Evolutionary conservation across 2,329 filamentous ascomycete genomes (phyloP), one percentile per base, ranked within the genome.

Genomic region (Fusarium subglutinans): DNA sequence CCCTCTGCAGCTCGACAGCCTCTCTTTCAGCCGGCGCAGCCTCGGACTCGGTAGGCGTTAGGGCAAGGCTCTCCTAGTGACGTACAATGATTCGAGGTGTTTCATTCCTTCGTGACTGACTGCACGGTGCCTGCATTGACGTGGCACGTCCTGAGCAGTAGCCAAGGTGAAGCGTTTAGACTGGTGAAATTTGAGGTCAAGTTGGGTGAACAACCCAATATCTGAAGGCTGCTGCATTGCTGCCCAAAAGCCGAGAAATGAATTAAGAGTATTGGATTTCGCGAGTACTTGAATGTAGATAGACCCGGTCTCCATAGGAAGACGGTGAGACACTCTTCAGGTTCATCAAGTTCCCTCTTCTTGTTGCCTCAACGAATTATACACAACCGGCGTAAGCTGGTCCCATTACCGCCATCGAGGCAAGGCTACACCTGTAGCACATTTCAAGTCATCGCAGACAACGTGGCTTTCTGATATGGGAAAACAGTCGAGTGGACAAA

Each of bases 211-310:
- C 45, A 64, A 43, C 33, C n/a, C 15, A 40, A 41, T 17, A 41
- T 50, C n/a, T 45, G 30, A 58, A 40, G 28, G 41, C 40, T 57
- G 33, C 45, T 70, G 63, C 70, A 62, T 76, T 76, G 67, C 67
- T 74, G 67, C 70, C 73, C 73, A 72, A 72, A 40, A 14, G 43
- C 18, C 30, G 28, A 54, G 59, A 24, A 47, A 58, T 55, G 28
- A 51, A 14, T 30, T 41, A 45, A 55, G 37, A 58, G 35, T 24
- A 20, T n/a, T 63, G 40, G 17, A n/a, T n/a, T 10, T 69, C 10
- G 43, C 35, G 22, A 20, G 41, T 53, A 28, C 59, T 66, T 72
- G 65, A 75, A 38, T 59, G 41, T 60, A 60, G 57, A 48, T 44
- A 43, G 44, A 48, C 69, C 51, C 33, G 43, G 28, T 65, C 56